Base-by-base conservation (phyloP, 2,329 filamentous ascomycete genomes). In the Colletotrichum spinosum region DNA sequence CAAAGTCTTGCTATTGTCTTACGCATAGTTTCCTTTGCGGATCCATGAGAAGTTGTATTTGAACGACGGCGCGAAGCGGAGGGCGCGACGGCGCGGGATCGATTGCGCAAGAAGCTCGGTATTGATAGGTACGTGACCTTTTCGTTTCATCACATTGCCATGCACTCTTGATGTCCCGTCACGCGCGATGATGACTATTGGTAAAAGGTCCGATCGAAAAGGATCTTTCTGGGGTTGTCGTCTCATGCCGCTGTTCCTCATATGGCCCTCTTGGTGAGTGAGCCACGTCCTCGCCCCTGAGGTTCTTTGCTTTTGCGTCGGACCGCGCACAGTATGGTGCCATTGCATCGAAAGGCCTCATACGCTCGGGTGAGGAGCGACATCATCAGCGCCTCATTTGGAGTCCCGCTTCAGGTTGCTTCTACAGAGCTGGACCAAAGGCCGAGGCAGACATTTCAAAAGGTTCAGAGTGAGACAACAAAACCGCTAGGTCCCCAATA, bases 161-260 rank as follows among this genome's bases (percentile, higher is more conserved):
- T 25, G 6, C 35, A 41, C 3, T 52, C 15, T 54, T 60, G 6
- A 49, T 39, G n/a, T 45, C 54, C 25, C 25, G 25, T 37, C 50
- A 44, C 33, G 51, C 58, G 67, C 77, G 62, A 82, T 85, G 86
- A 88, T 88, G 85, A 83, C 73, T 67, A 74, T 77, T 86, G 86
- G 86, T 88, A 89, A 89, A 89, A 88, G 86, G 86, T 86, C 86
- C 80, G 85, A 89, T 82, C 77, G 77, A 79, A 76, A 73, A 73
- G 76, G 76, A 73, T 76, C 72, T 76, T 75, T 75, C 82, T 81
- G 85, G 83, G 85, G 79, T 75, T 75, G 73, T 72, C 72, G 72
- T 70, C 70, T 69, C 62, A 55, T 60, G 61, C 25, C 25, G 25
- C 60, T 67, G 48, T 59, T 51, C 49, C 60, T 42, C 55, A 69